A percentile compares a stretch with the other conserved stretches of the same genome.
These are phyloP conservation scores for Penicillium sp. DNA, from an alignment of 2,329 filamentous ascomycete species.

Conservation along the genomic window DNA sequence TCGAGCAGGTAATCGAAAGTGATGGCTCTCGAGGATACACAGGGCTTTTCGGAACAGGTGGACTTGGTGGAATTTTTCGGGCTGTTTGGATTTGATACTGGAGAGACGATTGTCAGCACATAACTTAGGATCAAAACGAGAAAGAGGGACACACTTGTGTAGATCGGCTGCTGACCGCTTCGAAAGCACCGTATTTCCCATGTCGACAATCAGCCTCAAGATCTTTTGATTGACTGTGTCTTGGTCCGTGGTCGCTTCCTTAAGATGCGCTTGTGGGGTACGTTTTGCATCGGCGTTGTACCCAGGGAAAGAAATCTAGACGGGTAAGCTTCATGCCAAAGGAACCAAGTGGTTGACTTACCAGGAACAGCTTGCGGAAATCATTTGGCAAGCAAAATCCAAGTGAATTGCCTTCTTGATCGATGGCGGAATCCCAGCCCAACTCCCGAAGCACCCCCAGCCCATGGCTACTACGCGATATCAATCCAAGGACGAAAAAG, in stretches of 20 bases:
- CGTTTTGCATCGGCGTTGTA: constrained; percentile 42
- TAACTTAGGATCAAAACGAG: neutral
- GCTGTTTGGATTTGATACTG: constrained; percentile 69
- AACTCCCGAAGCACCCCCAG: constrained; percentile 83
- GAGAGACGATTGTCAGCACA: constrained; percentile 22
- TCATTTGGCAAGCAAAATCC: constrained; percentile 82
- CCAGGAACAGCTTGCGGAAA: constrained; percentile 70
- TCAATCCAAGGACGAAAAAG: constrained; percentile 89
- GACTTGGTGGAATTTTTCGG: constrained; percentile 67
- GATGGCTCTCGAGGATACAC: constrained; percentile 76
- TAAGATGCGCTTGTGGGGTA: constrained; percentile 42
- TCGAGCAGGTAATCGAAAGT: constrained; percentile 79
- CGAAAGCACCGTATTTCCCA: constrained; percentile 88
- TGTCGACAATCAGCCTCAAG: constrained; percentile 74
- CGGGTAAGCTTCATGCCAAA: constrained; percentile 13
- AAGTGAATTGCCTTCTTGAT: constrained; percentile 71
- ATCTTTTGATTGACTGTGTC: constrained; percentile 67
- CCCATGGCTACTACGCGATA: constrained; percentile 85
- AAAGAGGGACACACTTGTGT: constrained; percentile 44
- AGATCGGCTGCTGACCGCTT: constrained; percentile 81
- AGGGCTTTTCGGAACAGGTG: constrained; percentile 80
- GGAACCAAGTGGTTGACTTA: constrained; percentile 40
- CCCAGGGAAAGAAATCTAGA: constrained; percentile 36
- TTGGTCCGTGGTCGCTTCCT: constrained; percentile 55
- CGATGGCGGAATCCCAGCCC: constrained; percentile 90